phyloP scores from a whole-genome alignment of 495 filamentous ascomycete genomes.

The Trichoderma orchidacearum region DNA sequence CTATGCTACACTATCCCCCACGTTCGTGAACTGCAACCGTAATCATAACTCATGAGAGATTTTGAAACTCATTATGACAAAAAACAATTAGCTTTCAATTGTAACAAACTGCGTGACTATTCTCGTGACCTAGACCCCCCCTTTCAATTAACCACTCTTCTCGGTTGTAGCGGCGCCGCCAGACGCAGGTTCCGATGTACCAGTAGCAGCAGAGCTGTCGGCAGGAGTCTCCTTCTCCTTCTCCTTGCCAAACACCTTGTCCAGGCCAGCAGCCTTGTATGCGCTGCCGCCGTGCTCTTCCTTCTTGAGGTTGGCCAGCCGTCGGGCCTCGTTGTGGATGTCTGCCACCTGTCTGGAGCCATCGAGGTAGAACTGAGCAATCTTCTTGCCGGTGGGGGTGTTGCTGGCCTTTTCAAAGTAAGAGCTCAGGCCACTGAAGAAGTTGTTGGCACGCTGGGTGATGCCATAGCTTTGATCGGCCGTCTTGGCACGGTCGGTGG shows the following conservation, averaged over 20 bases:
- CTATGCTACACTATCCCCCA: too few relatives aligned
- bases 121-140: background rate
- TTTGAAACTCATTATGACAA: background rate
- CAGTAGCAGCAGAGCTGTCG: background rate
- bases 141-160: background rate
- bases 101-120: background rate
- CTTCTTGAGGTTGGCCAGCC: constrained; percentile 80
- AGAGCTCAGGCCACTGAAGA: constrained; percentile 52
- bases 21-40: background rate
- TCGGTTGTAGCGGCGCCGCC: background rate
- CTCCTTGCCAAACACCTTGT: constrained; percentile 30
- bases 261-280: constrained; percentile 32
- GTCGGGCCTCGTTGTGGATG: constrained; percentile 78
- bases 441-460: constrained; percentile 44
- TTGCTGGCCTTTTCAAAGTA: constrained; percentile 84
- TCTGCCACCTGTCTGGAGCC: constrained; percentile 78
- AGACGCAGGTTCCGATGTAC: background rate
- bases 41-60: background rate
- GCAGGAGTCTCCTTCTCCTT: constrained; percentile 6
- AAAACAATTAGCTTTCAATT: background rate
- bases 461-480: constrained; percentile 67
- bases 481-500: constrained; percentile 61
- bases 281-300: constrained; percentile 37
- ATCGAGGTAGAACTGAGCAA: constrained; percentile 74
- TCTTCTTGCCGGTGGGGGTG: constrained; percentile 72